These are phyloP conservation scores for Neurospora sp. DNA, from an alignment of 495 filamentous ascomycete species.

Conservation along the genomic window DNA sequence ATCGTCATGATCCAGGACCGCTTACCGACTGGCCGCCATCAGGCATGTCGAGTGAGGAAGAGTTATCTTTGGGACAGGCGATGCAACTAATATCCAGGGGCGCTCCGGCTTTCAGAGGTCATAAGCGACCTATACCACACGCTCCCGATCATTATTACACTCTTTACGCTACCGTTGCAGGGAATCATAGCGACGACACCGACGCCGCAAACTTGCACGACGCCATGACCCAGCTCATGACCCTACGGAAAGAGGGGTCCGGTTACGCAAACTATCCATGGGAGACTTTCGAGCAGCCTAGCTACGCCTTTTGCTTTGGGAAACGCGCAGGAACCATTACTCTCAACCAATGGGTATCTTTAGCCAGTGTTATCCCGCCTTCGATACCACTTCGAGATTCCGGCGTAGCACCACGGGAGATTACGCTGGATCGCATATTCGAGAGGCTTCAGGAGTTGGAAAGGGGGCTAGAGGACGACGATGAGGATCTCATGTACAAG, in stretches of 20 bases:
- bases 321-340: constrained; percentile 49
- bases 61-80: constrained; percentile 34
- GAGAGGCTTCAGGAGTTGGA: constrained; percentile 47
- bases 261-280: constrained; percentile 39
- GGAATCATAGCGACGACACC: constrained; percentile 33
- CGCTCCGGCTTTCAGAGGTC: constrained; percentile 36
- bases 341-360: constrained; percentile 46
- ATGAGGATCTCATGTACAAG: constrained; percentile 42
- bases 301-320: constrained; percentile 50
- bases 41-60: constrained; percentile 31
- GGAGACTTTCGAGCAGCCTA: constrained; percentile 58
- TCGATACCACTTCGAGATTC: constrained; percentile 39
- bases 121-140: constrained; percentile 36
- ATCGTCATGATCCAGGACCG: constrained; percentile 26
- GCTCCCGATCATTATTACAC: constrained; percentile 39
- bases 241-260: constrained; percentile 28
- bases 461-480: constrained; percentile 45
- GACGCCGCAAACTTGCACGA: constrained; percentile 36
- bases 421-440: constrained; percentile 41
- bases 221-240: constrained; percentile 40
- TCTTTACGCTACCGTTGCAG: constrained; percentile 37
- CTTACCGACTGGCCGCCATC: constrained; percentile 39
- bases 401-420: constrained; percentile 41
- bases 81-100: constrained; percentile 38
- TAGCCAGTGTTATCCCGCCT: constrained; percentile 37